Conservation (phyloP, 805 yeast species). For the Myxozyma mucilagina region DNA sequence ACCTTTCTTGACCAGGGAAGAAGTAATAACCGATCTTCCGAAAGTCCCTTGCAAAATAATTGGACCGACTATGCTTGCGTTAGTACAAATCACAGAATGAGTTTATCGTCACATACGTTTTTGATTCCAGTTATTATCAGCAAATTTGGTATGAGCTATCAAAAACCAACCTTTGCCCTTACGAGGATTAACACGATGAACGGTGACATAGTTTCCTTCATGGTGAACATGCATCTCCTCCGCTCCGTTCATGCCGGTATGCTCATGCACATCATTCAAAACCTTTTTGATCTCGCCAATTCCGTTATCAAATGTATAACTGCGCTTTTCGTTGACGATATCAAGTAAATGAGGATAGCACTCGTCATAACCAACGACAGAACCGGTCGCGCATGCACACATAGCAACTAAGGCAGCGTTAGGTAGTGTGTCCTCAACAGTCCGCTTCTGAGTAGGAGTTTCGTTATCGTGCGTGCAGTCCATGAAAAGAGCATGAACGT, state of each 20-base stretch:
- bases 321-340: constrained; percentile 73
- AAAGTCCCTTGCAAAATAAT: constrained; percentile 40
- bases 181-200: constrained; percentile 79
- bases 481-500: constrained; percentile 95
- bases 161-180: constrained; percentile 88
- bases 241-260: constrained; percentile 52
- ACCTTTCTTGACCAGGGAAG: constrained; percentile 55
- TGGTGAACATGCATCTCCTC: constrained; percentile 94
- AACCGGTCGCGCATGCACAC: constrained; percentile 91
- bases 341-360: constrained; percentile 79
- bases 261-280: constrained; percentile 41
- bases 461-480: constrained; percentile 98
- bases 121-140: constrained; percentile 41
- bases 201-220: constrained; percentile 87
- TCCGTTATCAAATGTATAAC: constrained; percentile 58
- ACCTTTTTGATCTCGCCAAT: constrained; percentile 67
- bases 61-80: constrained; percentile 32
- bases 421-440: constrained; percentile 91
- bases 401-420: constrained; percentile 92
- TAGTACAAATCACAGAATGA: no score
- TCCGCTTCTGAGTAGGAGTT: constrained; percentile 82
- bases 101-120: constrained; percentile 12
- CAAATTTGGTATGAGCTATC: constrained; percentile 82
- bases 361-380: constrained; percentile 93
- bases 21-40: constrained; percentile 55